Base-by-base conservation (phyloP, 257 asterid genomes). In the Vinca minor region DNA sequence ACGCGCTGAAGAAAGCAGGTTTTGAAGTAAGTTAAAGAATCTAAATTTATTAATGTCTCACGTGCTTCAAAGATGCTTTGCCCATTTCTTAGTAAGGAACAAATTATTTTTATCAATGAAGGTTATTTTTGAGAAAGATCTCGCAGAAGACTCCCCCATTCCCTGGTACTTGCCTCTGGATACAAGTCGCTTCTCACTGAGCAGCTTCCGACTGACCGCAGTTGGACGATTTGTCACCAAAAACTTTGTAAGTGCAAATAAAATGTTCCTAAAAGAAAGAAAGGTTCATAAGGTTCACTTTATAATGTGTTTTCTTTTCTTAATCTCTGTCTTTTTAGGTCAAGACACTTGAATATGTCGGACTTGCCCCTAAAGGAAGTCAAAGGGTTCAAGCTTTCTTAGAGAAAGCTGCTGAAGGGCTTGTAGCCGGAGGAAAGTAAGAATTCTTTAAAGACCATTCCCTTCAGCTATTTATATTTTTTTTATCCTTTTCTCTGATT, bases 361-460 rank as follows among this genome's bases (percentile, higher is more conserved):
- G 96, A 45, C 58, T 92, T 64, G 98, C 98, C 23, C 98, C 98
- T 0, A 78, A 78, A 72, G 98, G 98, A 74, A 92, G 98, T 61
- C 93, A 83, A 78, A 79, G 98, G 74, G 98, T 92, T 76, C 96
- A 89, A 73, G 86, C 84, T 78, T 89, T 93, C 95, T 77, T 93
- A 69, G 99, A 93, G 83, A 89, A 93, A 79, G 99, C 97, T 54
- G 96, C 97, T 41, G 97, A 93, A 74, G 99, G 99, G 64, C 97
- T 93, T 64, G 90, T 93, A 41, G 90, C 77, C 26, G 99, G 97
- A 28, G 99, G 80, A 62, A 87, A 85, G 99, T 89, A 83, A 85
- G 96, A 54, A 39, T 53, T 50, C 38, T 60, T 53, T 26, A 17
- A 56, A 1, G 15, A 8, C 3, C 39, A 29, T 29, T 55, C 21